These are phyloP conservation scores for Mayamaea pseudoterrestris DNA, from an alignment of 108 stramenopile species.

Conservation along the genomic window DNA sequence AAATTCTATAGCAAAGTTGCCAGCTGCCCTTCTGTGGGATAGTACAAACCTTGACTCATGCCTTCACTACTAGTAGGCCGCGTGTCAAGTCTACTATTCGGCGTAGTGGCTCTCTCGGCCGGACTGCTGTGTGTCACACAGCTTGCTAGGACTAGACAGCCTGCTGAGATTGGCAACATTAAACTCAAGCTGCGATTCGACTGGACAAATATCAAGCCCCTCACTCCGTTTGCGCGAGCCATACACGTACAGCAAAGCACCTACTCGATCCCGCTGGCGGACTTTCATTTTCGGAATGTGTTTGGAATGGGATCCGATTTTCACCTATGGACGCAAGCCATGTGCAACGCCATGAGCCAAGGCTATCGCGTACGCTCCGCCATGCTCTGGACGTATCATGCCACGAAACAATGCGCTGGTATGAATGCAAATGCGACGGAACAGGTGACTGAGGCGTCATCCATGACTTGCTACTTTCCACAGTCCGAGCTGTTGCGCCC, in stretches of 20 bases:
- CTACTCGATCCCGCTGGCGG: slow-evolving; percentile 4
- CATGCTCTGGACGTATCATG: slow-evolving; percentile 29
- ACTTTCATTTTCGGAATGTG: slow-evolving; percentile 9
- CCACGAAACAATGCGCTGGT: slow-evolving; percentile 19
- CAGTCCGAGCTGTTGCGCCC: slow-evolving; percentile 18
- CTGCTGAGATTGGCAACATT: no score
- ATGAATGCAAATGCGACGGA: no score
- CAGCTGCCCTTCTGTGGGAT: no score
- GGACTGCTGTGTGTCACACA: no score
- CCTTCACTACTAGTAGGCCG: no score
- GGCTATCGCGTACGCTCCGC: slow-evolving; percentile 6
- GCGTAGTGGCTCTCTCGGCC: no score
- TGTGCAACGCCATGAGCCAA: slow-evolving; percentile 32
- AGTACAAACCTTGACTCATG: no score
- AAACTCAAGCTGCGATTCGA: no score
- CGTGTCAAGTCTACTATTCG: no score
- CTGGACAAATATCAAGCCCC: slow-evolving; percentile 4
- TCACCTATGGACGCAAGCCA: slow-evolving; percentile 31
- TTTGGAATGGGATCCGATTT: slow-evolving; percentile 34
- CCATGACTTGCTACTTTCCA: slow-evolving; percentile 35
- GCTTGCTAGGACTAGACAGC: no score
- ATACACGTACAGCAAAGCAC: slow-evolving; percentile 6
- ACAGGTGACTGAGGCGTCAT: slow-evolving; percentile 6
- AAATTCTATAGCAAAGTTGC: no score
- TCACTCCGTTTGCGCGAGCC: neutral